Conservation (phyloP, 2,329 filamentous ascomycete species). For the Trichophyton schoenleinii region DNA sequence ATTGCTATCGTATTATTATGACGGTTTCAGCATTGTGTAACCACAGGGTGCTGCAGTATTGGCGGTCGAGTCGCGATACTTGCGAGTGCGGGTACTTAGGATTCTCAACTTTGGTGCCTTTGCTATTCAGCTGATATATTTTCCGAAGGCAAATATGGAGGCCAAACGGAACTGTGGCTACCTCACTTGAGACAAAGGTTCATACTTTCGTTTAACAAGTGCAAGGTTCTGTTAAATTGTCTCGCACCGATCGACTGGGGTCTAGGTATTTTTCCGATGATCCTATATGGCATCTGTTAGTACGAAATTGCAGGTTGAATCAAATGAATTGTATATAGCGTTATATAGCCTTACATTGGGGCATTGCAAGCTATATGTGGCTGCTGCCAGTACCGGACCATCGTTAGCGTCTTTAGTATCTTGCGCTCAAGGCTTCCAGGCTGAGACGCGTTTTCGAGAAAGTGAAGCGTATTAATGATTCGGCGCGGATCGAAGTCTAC, state of each 20-base stretch:
- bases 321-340: background rate
- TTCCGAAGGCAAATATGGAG: background rate
- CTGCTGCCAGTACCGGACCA: conserved; percentile 33
- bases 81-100: background rate
- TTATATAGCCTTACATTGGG: conserved; percentile 20
- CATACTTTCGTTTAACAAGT: conserved; percentile 37
- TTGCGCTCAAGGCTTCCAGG: conserved; percentile 34
- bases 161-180: background rate
- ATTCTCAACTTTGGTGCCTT: background rate
- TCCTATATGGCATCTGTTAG: background rate
- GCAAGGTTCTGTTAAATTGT: conserved; percentile 35
- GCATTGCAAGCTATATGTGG: conserved; percentile 16
- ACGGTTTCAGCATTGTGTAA: background rate
- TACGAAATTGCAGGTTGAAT: background rate
- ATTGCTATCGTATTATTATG: background rate
- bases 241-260: conserved; percentile 23
- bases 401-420: conserved; percentile 35
- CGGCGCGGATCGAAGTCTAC: conserved; percentile 28
- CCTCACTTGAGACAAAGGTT: conserved; percentile 28
- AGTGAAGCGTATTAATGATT: conserved; percentile 35
- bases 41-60: background rate
- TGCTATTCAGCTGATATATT: background rate
- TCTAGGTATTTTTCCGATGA: background rate
- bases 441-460: conserved; percentile 31
- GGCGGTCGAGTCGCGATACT: background rate